Evolutionary conservation across 2,329 filamentous ascomycete species (phyloP).

Genomic region (Fusarium guadeloupense): DNA sequence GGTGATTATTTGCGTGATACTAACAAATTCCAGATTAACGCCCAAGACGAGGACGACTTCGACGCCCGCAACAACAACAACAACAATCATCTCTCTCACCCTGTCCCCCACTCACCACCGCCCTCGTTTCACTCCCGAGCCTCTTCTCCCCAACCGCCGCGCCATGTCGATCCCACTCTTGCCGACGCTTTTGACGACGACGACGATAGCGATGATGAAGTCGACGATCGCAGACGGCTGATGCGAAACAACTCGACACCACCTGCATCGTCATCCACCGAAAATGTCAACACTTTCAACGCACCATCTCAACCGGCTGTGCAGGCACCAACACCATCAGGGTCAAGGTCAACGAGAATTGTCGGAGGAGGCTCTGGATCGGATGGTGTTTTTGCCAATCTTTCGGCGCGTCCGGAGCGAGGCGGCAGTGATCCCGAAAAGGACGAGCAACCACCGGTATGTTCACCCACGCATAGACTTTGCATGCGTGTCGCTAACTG

Average conservation of each 20-base stretch:
- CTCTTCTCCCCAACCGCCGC: conserved; percentile 62
- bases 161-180: conserved; percentile 77
- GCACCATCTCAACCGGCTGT: conserved; percentile 21
- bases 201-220: conserved; percentile 75
- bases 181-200: conserved; percentile 92
- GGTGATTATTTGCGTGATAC: background rate
- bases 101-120: conserved; percentile 68
- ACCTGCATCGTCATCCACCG: conserved; percentile 23
- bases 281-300: conserved; percentile 32
- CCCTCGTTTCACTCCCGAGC: conserved; percentile 91
- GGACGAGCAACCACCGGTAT: conserved; percentile 92
- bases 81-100: conserved; percentile 42
- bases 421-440: conserved; percentile 78
- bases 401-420: conserved; percentile 87
- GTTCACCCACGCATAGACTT: conserved; percentile 50
- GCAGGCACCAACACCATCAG: conserved; percentile 44
- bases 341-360: conserved; percentile 56
- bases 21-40: conserved; percentile 60
- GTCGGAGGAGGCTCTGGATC: conserved; percentile 81
- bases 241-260: conserved; percentile 71
- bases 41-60: conserved; percentile 65
- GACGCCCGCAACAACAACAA: conserved; percentile 43
- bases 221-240: conserved; percentile 85
- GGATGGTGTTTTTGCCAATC: conserved; percentile 95
- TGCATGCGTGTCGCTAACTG: conserved; percentile 46